A percentile compares a stretch with the other conserved stretches of the same genome.
Evolutionary conservation across 768 basidiomycete species (phyloP).

Genomic region (Infundibulicybe gibba): DNA sequence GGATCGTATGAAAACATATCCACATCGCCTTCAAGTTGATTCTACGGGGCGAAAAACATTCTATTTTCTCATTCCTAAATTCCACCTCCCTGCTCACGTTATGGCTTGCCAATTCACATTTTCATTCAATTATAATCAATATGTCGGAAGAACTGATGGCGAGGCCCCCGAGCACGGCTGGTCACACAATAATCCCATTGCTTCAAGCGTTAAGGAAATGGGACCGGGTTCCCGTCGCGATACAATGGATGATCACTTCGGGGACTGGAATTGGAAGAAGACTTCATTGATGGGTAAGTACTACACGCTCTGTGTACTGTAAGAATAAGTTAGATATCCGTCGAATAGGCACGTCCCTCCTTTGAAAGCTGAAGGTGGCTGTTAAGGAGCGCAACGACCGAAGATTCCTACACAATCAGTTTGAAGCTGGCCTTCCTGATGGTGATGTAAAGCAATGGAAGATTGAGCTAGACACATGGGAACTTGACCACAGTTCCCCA

Average conservation of each 20-base stretch:
- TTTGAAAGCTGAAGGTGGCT: constrained; percentile 6
- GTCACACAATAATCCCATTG: constrained; percentile 9
- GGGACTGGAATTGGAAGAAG: constrained; percentile 5
- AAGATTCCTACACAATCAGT: constrained; percentile 4
- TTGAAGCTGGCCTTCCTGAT: not conserved
- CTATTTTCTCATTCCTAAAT: constrained; percentile 28
- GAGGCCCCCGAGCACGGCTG: constrained; percentile 30
- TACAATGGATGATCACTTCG: constrained; percentile 26
- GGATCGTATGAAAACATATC: constrained; percentile 2
- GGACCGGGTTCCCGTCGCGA: constrained; percentile 19
- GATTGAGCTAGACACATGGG: constrained; percentile 1
- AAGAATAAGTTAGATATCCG: not conserved
- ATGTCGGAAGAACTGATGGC: constrained; percentile 24
- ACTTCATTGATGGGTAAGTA: not conserved
- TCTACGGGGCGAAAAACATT: not conserved
- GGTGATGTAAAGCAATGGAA: constrained; percentile 1
- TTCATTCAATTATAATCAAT: constrained; percentile 21
- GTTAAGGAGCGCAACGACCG: constrained; percentile 2
- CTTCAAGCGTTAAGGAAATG: constrained; percentile 26
- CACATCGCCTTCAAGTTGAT: not conserved
- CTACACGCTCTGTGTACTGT: not conserved
- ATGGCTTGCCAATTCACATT: constrained; percentile 18
- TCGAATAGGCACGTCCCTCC: not conserved
- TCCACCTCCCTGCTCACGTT: constrained; percentile 29
- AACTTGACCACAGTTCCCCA: constrained; percentile 1